phyloP scores from a whole-genome alignment of 192 early-diverging fungal species.

The Phycomyces blakesleeanus region DNA sequence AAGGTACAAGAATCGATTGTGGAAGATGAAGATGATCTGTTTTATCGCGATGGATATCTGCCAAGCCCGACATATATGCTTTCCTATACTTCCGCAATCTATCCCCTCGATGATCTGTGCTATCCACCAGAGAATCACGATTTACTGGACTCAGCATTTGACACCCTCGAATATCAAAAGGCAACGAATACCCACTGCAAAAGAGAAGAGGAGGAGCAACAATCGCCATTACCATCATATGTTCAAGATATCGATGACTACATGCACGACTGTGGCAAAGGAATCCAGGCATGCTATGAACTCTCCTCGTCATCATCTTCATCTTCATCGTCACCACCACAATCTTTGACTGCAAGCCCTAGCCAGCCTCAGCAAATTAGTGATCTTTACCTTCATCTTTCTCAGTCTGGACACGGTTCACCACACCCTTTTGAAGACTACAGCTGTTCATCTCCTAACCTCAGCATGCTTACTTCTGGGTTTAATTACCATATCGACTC shows the following conservation, averaged over 20 bases:
- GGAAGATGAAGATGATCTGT: conserved; percentile 2
- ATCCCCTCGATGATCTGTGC: background rate
- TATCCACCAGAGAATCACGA: background rate
- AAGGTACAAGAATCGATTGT: background rate
- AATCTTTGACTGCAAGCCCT: no score
- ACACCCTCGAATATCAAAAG: background rate
- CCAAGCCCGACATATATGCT: background rate
- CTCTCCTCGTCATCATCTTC: no score
- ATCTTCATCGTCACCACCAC: no score
- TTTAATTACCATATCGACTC: background rate
- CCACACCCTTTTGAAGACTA: background rate
- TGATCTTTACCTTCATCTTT: no score
- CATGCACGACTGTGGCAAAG: no score
- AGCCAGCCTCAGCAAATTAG: no score
- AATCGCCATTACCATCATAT: no score
- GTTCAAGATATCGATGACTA: no score
- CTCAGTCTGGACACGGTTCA: no score
- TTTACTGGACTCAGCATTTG: background rate
- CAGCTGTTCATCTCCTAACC: background rate
- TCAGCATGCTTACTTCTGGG: background rate
- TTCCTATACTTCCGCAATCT: background rate
- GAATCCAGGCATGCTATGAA: no score
- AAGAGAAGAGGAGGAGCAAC: no score
- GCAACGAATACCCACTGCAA: background rate
- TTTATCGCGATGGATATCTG: background rate